Evolutionary conservation across 2,329 filamentous ascomycete species (phyloP).

Genomic region (Fusarium abutilonis): DNA sequence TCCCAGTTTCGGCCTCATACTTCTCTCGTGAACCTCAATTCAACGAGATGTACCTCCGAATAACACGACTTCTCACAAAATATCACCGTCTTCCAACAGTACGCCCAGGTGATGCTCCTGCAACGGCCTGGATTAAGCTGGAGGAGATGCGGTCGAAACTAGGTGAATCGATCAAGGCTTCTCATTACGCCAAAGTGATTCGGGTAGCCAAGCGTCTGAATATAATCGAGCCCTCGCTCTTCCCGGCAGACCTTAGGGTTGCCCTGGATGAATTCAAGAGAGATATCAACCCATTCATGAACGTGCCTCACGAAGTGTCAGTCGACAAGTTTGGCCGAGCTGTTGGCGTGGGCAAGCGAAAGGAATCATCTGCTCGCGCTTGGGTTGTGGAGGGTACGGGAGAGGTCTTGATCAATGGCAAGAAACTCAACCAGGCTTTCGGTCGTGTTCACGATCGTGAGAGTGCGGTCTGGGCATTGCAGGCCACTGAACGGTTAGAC

Average conservation of each 20-base stretch:
- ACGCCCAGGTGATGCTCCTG: conserved; percentile 71
- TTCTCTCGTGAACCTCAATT: conserved; percentile 88
- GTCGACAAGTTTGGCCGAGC: conserved; percentile 83
- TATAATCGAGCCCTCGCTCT: conserved; percentile 81
- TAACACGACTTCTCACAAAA: conserved; percentile 76
- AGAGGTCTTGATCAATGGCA: conserved; percentile 89
- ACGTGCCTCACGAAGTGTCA: conserved; percentile 67
- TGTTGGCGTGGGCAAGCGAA: conserved; percentile 83
- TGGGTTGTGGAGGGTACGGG: conserved; percentile 93
- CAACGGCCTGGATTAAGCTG: conserved; percentile 82
- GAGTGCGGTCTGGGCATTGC: conserved; percentile 91
- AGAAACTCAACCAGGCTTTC: conserved; percentile 83
- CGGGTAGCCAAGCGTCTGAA: conserved; percentile 82
- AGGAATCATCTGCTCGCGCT: conserved; percentile 84
- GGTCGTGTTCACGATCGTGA: conserved; percentile 91
- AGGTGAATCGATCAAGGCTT: conserved; percentile 77
- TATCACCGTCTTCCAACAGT: conserved; percentile 79
- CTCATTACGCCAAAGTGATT: conserved; percentile 82
- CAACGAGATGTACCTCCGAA: conserved; percentile 81
- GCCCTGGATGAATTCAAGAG: conserved; percentile 78
- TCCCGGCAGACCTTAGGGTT: conserved; percentile 73
- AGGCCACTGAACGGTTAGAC: conserved; percentile 82
- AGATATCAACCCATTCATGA: conserved; percentile 75
- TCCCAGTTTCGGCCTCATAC: conserved; percentile 91
- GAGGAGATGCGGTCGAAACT: conserved; percentile 76